Base-by-base conservation (phyloP, 495 filamentous ascomycete genomes). In the Daldinia bambusicola region DNA sequence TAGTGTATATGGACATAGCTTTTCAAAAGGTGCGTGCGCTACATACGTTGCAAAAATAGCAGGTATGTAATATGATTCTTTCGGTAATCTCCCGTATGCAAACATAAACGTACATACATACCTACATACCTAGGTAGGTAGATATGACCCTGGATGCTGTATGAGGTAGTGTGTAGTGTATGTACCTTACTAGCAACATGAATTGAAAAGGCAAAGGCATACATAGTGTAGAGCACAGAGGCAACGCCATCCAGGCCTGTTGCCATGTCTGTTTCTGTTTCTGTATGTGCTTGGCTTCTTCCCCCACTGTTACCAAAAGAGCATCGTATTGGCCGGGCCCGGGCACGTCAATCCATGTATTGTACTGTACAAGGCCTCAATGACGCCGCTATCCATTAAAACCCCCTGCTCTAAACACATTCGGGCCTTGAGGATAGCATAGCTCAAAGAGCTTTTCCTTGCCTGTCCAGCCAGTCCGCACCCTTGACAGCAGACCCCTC, bases 291-390 rank as follows among this genome's bases (percentile, higher is more conserved):
- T 18, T 56, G 56, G 57, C 55, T 72, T 36, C 37, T 69, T 66
- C 70, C 64, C 70, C 61, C 65, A 68, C 65, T 61, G 61, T 20
- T 69, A 72, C 61, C 59, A 67, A 53, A 30, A 65, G 45, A 61
- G 56, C 34, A 65, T 57, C 55, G 61, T 48, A 72, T 68, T 72
- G 70, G 70, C 65, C 65, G 61, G 65, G 61, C 43, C 66, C 65
- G 65, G 65, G 61, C 43, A 72, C 57, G 65, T 50, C 56, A 55
- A 72, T 66, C 70, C 69, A 72, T 72, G 70, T 69, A 72, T 51
- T 63, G 60, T 69, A 69, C 53, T 30, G 37, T 63, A 64, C 58
- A 58, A 53, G 70, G 65, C 64, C 55, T 67, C 38, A 63, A 51
- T 61, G 61, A 65, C 68, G 64, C 70, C 61, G 64, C 64, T 65